Base-by-base conservation (phyloP, 192 early-diverging fungal genomes). In the Entrophospora sp. region DNA sequence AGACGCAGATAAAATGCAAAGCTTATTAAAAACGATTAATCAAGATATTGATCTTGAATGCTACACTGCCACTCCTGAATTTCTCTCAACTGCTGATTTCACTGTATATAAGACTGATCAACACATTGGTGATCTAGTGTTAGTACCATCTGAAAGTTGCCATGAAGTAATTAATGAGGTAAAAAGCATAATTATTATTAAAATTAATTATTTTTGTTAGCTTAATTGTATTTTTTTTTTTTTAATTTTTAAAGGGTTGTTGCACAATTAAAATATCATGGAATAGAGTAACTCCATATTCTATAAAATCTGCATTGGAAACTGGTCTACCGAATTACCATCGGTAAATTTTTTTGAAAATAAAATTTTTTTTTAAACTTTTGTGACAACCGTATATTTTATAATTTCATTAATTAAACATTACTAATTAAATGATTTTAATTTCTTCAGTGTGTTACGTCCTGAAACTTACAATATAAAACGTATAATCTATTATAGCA, bases 41-140 rank as follows among this genome's bases (percentile, higher is more conserved):
- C 43, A 64, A 49, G 24, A 48, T 48, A 32, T 64, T 16, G 61
- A 64, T 32, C 31, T 64, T 22, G 61, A 64, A 27, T 28, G n/a
- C 20, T 43, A 46, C 16, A 22, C n/a, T 4, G 44, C 22, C 4
- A 18, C 42, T 5, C 12, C 31, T n/a, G 27, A 18, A 16, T 2
- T 31, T n/a, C 61, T 49, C 43, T 31, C 25, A 34, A 42, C 64
- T 1, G 10, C 32, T 9, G 42, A 49, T 10, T 36, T 75, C 12
- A 57, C 51, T 18, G 55, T 53, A 5, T 57, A 71, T 20, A 49
- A 68, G 16, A 59, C 71, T 13, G 9, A 55, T 2, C 73, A 75
- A 68, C 32, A 22, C 0, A 61, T 64, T 31, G 73, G 73, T 12
- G 73, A 75, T 42, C 42, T 75, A 8, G 73, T 75, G 2, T 35